phyloP scores from a whole-genome alignment of 1,284 basidiomycete genomes.

The Leccinum subspadiceum region DNA sequence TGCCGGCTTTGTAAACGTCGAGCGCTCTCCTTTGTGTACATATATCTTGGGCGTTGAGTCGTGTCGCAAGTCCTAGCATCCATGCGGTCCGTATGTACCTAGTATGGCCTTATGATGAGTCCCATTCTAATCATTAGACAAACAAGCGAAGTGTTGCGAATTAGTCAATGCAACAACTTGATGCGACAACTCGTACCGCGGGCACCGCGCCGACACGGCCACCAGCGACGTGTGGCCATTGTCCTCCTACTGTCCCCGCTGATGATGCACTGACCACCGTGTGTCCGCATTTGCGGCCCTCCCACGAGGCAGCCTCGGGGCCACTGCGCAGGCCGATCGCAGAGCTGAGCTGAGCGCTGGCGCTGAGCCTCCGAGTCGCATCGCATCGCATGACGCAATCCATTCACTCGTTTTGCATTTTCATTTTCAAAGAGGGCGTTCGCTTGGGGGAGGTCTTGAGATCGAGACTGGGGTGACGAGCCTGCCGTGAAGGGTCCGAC shows the following conservation, averaged over 20 bases:
- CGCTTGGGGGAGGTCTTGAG: not conserved
- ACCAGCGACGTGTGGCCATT: no score
- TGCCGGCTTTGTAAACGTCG: not conserved
- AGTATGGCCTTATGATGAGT: no score
- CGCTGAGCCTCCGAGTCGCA: not conserved
- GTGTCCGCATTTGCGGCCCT: no score
- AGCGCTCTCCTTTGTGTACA: not conserved
- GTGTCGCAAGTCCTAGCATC: not conserved
- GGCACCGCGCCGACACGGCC: no score
- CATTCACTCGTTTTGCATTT: constrained; percentile 18
- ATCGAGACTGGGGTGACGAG: not conserved
- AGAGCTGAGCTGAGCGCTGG: no score
- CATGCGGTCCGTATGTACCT: not conserved
- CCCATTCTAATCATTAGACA: not conserved
- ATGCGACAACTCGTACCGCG: no score
- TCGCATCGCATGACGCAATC: not conserved
- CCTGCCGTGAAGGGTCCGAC: constrained; percentile 6
- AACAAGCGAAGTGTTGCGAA: no score
- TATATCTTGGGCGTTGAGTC: not conserved
- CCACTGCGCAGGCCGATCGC: no score
- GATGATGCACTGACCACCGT: no score
- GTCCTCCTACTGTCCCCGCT: no score
- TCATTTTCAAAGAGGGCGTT: not conserved
- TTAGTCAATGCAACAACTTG: no score
- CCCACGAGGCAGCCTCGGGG: no score